These are phyloP conservation scores for Microsporum ferrugineum DNA, from an alignment of 2,329 filamentous ascomycete genomes.

Conservation along the genomic window DNA sequence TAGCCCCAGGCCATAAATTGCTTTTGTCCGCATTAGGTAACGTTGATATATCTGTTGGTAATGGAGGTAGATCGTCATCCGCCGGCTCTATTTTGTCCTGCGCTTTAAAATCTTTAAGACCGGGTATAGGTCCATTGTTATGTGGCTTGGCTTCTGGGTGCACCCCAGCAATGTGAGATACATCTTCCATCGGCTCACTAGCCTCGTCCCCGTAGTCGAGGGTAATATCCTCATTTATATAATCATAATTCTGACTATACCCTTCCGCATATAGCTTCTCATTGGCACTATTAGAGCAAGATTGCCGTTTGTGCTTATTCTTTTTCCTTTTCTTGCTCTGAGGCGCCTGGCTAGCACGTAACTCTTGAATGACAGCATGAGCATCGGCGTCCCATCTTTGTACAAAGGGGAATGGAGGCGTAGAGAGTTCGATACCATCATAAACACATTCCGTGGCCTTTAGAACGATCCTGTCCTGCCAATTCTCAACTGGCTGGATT, in stretches of 20 bases:
- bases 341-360: constrained; percentile 21
- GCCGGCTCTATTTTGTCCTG: background rate
- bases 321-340: constrained; percentile 39
- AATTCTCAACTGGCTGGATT: constrained; percentile 49
- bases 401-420: constrained; percentile 79
- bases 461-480: constrained; percentile 63
- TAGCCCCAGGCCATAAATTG: constrained; percentile 27
- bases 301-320: constrained; percentile 43
- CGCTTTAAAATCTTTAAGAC: background rate
- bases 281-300: constrained; percentile 35
- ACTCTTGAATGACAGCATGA: constrained; percentile 34
- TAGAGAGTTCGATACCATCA: constrained; percentile 54
- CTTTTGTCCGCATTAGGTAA: constrained; percentile 39
- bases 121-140: background rate
- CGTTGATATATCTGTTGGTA: constrained; percentile 50
- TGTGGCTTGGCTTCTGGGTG: background rate
- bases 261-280: background rate
- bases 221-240: constrained; percentile 4
- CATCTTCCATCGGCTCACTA: background rate
- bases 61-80: constrained; percentile 38
- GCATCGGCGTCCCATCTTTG: constrained; percentile 82
- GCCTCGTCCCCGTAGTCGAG: constrained; percentile 9
- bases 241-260: background rate
- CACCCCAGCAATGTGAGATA: background rate
- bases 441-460: constrained; percentile 74